A percentile compares a stretch with the other conserved stretches of the same genome.
phyloP scores from a whole-genome alignment of 257 asterid species.

The Phtheirospermum japonicum region DNA sequence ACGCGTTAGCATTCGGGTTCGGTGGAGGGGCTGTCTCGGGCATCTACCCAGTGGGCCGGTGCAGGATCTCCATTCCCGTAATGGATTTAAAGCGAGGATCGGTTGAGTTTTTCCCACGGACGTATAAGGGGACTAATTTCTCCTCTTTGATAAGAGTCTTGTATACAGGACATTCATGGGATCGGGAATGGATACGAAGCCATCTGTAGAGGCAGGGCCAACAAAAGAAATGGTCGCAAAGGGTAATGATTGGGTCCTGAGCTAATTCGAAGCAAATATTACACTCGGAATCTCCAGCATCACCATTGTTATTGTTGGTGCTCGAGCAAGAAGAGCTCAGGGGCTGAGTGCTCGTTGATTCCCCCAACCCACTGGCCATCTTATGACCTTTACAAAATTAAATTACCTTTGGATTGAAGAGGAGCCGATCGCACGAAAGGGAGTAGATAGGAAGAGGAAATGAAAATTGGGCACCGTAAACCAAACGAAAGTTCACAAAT shows the following conservation, averaged over 20 bases:
- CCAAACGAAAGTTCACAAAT: too few relatives aligned
- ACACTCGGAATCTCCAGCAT: constrained; percentile 42
- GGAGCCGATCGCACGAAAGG: too few relatives aligned
- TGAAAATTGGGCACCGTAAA: too few relatives aligned
- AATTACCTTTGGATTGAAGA: constrained; percentile 14
- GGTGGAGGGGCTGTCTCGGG: constrained; percentile 58
- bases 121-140: constrained; percentile 40
- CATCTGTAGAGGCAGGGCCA: too few relatives aligned
- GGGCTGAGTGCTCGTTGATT: constrained; percentile 34
- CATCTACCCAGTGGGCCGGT: constrained; percentile 53
- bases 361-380: constrained; percentile 42
- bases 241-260: constrained; percentile 46
- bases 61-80: constrained; percentile 55
- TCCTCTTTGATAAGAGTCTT: too few relatives aligned
- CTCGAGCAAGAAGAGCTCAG: constrained; percentile 34
- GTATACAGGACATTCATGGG: too few relatives aligned
- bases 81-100: constrained; percentile 40
- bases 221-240: constrained; percentile 43
- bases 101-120: constrained; percentile 36
- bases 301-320: constrained; percentile 15
- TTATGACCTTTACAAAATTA: constrained; percentile 13
- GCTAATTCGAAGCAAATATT: constrained; percentile 47
- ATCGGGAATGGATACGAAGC: too few relatives aligned
- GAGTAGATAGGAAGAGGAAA: too few relatives aligned
- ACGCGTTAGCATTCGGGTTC: constrained; percentile 37